These are phyloP conservation scores for Xenosphaeropsis pyriputrescens DNA, from an alignment of 2,329 filamentous ascomycete genomes.

Conservation along the genomic window DNA sequence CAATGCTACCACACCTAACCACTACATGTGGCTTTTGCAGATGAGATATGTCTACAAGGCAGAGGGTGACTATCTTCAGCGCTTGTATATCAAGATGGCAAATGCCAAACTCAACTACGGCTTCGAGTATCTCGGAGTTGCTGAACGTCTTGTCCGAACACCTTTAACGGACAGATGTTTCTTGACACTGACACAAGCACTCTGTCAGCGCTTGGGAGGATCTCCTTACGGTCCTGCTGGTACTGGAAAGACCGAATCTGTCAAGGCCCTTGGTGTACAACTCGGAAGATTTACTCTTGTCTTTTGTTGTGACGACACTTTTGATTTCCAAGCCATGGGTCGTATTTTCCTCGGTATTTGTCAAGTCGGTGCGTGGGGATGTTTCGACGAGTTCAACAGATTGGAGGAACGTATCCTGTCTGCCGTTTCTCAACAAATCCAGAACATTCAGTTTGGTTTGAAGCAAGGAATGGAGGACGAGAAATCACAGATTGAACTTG, in stretches of 20 bases:
- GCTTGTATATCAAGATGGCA: conserved; percentile 87
- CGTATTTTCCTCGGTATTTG: conserved; percentile 98
- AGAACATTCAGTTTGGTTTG: conserved; percentile 95
- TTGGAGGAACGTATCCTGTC: conserved; percentile 95
- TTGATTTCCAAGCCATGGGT: conserved; percentile 99
- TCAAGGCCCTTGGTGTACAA: conserved; percentile 93
- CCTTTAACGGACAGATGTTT: conserved; percentile 97
- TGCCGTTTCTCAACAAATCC: conserved; percentile 96
- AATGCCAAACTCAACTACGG: conserved; percentile 93
- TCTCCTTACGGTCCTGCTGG: conserved; percentile 95
- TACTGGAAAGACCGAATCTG: conserved; percentile 97
- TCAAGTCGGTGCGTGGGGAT: conserved; percentile 97
- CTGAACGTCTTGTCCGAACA: conserved; percentile 89
- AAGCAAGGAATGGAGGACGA: conserved; percentile 72
- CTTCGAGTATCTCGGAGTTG: conserved; percentile 94
- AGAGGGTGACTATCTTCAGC: conserved; percentile 67
- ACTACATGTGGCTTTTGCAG: conserved; percentile 87
- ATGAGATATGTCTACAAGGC: conserved; percentile 90
- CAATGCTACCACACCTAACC: conserved; percentile 59
- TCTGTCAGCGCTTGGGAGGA: conserved; percentile 88
- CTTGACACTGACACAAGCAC: conserved; percentile 87
- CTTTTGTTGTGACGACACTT: conserved; percentile 98
- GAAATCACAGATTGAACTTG: conserved; percentile 82
- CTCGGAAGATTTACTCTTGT: conserved; percentile 95
- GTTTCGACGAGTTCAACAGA: conserved; percentile 99